Percentiles rank a stretch among this genome's conserved stretches.
Conservation (phyloP, 805 yeast species). For the Nakazawaea ambrosiae region DNA sequence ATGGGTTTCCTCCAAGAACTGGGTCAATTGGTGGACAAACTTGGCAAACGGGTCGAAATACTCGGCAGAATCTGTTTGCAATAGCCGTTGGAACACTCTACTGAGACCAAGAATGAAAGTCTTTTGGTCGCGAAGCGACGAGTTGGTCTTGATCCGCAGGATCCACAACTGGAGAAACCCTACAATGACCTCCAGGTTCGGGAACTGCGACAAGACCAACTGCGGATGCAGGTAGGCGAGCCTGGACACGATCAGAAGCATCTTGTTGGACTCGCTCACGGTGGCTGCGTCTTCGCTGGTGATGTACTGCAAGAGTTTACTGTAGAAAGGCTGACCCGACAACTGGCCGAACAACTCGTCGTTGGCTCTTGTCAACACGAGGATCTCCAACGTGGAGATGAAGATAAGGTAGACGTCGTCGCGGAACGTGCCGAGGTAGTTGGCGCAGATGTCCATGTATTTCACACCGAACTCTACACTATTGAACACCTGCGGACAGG, state of each 20-base stretch:
- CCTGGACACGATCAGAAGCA: slow-evolving; percentile 30
- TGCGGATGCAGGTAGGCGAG: slow-evolving; percentile 28
- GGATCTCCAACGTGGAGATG: slow-evolving; percentile 45
- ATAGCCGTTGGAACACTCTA: slow-evolving; percentile 20
- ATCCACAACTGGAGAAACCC: slow-evolving; percentile 19
- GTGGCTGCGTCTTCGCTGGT: slow-evolving; percentile 36
- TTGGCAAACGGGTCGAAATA: slow-evolving; percentile 22
- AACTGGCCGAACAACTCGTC: slow-evolving; percentile 20
- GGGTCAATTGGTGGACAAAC: slow-evolving; percentile 21
- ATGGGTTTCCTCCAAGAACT: slow-evolving; percentile 66
- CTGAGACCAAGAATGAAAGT: slow-evolving; percentile 23
- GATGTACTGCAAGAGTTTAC: slow-evolving; percentile 29
- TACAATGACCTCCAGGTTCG: slow-evolving; percentile 13
- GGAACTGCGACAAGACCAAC: slow-evolving; percentile 20
- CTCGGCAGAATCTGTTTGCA: slow-evolving; percentile 16
- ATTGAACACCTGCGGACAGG: slow-evolving; percentile 35
- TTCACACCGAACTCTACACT: slow-evolving; percentile 27
- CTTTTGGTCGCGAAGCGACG: slow-evolving; percentile 73
- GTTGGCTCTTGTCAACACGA: slow-evolving; percentile 22
- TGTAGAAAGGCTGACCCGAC: slow-evolving; percentile 38
- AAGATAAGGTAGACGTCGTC: slow-evolving; percentile 62
- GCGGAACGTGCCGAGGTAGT: slow-evolving; percentile 52
- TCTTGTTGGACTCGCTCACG: slow-evolving; percentile 30
- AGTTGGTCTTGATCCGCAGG: slow-evolving; percentile 38
- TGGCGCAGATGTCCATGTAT: slow-evolving; percentile 42